Evolutionary conservation across 768 basidiomycete species (phyloP).

Genomic region (Pleurotus platypus): DNA sequence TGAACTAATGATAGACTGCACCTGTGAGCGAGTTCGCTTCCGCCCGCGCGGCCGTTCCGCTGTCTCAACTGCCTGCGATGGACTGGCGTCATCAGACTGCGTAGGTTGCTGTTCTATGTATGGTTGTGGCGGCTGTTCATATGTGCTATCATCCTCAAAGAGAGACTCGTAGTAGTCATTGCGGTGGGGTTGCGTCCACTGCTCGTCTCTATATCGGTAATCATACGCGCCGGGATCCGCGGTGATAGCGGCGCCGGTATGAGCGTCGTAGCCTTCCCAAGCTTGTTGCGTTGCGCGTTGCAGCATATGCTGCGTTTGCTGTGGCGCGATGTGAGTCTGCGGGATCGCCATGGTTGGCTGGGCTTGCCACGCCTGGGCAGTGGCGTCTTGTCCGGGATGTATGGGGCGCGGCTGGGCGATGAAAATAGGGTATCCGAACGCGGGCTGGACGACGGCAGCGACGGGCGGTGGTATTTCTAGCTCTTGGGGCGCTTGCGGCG

Average conservation of each 20-base stretch:
- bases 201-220: conserved; percentile 65
- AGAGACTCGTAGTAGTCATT: conserved; percentile 53
- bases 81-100: conserved; percentile 29
- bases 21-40: conserved; percentile 64
- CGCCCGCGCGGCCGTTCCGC: conserved; percentile 58
- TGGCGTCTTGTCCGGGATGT: conserved; percentile 41
- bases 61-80: conserved; percentile 25
- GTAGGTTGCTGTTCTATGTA: conserved; percentile 52
- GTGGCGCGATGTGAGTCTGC: conserved; percentile 55
- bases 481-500: conserved; percentile 15
- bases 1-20: conserved; percentile 19
- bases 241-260: conserved; percentile 36
- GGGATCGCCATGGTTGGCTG: conserved; percentile 59
- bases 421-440: conserved; percentile 33
- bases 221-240: conserved; percentile 44
- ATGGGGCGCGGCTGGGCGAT: conserved; percentile 38
- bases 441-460: conserved; percentile 25
- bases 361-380: conserved; percentile 65
- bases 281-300: conserved; percentile 46
- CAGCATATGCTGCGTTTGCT: conserved; percentile 41
- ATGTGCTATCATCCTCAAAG: conserved; percentile 51
- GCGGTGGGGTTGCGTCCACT: conserved; percentile 41
- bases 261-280: conserved; percentile 56
- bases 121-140: conserved; percentile 45
- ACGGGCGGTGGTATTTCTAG: conserved; percentile 23